A percentile compares a stretch with the other conserved stretches of the same genome.
phyloP scores from a whole-genome alignment of 805 yeast species.

The Blastobotrys muscicola region DNA sequence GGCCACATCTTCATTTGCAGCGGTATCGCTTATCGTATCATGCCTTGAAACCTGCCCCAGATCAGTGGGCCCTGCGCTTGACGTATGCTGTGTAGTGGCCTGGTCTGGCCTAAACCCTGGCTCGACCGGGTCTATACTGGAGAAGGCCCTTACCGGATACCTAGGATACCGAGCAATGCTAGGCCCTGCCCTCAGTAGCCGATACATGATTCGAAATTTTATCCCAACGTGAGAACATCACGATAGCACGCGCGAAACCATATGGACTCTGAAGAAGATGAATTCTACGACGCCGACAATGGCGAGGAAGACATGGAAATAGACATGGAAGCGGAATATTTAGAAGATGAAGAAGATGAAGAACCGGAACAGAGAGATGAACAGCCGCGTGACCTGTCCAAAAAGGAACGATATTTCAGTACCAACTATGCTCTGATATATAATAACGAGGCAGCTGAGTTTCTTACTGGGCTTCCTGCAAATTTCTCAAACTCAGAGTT shows the following conservation, averaged over 20 bases:
- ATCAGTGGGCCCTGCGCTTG: not conserved
- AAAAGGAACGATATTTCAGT: not conserved
- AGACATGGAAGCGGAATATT: not conserved
- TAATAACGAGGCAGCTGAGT: constrained; percentile 9
- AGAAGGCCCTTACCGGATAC: too few species aligned
- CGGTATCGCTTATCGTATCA: not conserved
- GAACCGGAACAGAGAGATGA: not conserved
- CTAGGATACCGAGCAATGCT: too few species aligned
- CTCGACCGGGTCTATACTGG: too few species aligned
- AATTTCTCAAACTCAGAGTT: not conserved
- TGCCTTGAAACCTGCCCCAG: not conserved
- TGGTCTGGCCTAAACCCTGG: too few species aligned
- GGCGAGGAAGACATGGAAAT: too few species aligned
- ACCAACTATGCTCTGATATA: constrained; percentile 7
- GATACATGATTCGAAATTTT: not conserved
- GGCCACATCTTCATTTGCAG: not conserved
- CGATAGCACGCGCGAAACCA: not conserved
- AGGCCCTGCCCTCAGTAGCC: too few species aligned
- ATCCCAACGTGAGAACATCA: not conserved
- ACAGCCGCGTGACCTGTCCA: not conserved
- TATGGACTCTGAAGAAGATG: not conserved
- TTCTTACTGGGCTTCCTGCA: constrained; percentile 4
- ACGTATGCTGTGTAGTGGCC: not conserved
- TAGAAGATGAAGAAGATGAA: not conserved
- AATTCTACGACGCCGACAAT: not conserved